Evolutionary conservation across 352 stramenopile genomes (phyloP), one percentile per base, ranked within the genome.

Genomic region (Globisporangium acanthophoron): DNA sequence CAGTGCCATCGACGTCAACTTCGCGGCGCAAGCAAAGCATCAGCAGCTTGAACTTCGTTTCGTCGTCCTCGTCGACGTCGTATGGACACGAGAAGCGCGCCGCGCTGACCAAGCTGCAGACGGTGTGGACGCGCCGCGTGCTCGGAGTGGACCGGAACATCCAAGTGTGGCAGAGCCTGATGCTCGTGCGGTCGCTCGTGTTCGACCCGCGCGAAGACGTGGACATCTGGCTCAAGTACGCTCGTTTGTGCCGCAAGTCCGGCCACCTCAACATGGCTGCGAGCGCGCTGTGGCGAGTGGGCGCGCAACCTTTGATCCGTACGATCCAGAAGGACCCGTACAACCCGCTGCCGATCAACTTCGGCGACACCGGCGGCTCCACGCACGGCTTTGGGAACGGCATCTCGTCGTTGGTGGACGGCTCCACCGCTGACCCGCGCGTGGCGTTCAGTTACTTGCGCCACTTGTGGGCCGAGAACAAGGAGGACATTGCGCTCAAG

Each of bases 61-160:
- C 80, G 33, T 82, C 79, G 5, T 81, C 79, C 21, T 88, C 82
- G 11, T 88, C 76, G 16, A 85, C 71, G 51, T 87, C 76, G 51
- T 92, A 90, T 46, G 78, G 73, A 3, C 70, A 89, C 44, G 80
- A 93, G 27, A 91, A 90, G 64, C 66, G 87, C 58, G 71, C 74
- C 12, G 81, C 81, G 24, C 53, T 93, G 3, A 76, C 80, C 12
- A 91, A 90, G 51, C 55, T 94, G 51, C 85, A 94, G 62, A 86
- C 78, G 5, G 84, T 87, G 35, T 94, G 85, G 85, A 94, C 85
- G 39, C 75, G 76, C 29, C 80, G 96, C 35, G 85, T 99, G 52
- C 88, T 97, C 54, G 97, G 96, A n/a, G 98, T 97, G 44, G 84
- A 98, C 41, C 80, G 84, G 40, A 96, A 97, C 58, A 94, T 97